phyloP scores from a whole-genome alignment of 1,284 basidiomycete genomes.

The Papiliotrema laurentii region DNA sequence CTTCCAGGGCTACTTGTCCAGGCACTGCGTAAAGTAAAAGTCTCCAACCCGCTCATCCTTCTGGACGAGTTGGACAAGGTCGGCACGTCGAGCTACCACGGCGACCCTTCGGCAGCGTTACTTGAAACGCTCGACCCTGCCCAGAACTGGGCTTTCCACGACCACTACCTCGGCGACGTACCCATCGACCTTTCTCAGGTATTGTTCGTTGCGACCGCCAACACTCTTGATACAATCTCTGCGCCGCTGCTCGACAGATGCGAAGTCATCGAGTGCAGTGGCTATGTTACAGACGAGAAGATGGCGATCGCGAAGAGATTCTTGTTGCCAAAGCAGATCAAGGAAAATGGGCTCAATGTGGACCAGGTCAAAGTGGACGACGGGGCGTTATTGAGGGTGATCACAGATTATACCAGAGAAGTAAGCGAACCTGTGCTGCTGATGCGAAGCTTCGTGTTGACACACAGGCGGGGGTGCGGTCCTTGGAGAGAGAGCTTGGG shows the following conservation, averaged over 20 bases:
- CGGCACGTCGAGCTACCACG: constrained; percentile 49
- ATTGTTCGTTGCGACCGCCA: constrained; percentile 82
- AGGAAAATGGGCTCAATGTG: constrained; percentile 76
- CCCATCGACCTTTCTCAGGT: constrained; percentile 92
- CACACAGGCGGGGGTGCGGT: constrained; percentile 84
- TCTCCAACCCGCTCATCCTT: constrained; percentile 90
- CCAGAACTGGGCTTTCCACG: constrained; percentile 91
- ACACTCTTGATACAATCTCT: constrained; percentile 89
- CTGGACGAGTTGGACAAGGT: constrained; percentile 95
- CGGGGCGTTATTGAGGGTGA: constrained; percentile 73
- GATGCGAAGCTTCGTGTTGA: not conserved
- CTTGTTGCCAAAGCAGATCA: constrained; percentile 88
- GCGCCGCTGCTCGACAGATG: constrained; percentile 90
- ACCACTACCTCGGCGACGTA: constrained; percentile 81
- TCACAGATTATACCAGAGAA: constrained; percentile 93
- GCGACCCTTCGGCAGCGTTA: constrained; percentile 89
- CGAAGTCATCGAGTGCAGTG: constrained; percentile 93
- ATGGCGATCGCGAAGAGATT: constrained; percentile 82
- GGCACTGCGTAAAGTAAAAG: constrained; percentile 88
- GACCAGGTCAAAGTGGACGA: constrained; percentile 69
- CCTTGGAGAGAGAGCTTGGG: constrained; percentile 80
- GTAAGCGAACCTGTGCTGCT: constrained; percentile 77
- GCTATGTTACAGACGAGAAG: constrained; percentile 96
- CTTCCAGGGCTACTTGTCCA: constrained; percentile 96
- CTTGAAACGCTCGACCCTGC: constrained; percentile 97